phyloP scores from a whole-genome alignment of 208 protist species.

The Vickermania spadyakhi region DNA sequence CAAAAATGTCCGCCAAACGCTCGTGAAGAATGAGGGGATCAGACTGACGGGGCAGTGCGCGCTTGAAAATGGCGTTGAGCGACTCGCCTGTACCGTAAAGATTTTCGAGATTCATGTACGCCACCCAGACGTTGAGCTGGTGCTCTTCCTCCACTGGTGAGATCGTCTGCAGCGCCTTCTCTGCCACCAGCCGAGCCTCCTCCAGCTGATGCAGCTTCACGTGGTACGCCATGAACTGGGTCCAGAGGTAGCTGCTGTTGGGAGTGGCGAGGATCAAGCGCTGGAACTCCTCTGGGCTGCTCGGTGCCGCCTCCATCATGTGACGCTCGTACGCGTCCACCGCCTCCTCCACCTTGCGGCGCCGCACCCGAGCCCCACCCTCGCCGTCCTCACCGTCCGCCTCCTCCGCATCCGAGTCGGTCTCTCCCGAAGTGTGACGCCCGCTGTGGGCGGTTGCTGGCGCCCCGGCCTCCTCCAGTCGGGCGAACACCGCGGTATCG shows the following conservation, averaged over 20 bases:
- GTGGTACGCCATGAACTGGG: slow-evolving; percentile 90
- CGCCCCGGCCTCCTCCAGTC: slow-evolving; percentile 8
- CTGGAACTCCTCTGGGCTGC: slow-evolving; percentile 86
- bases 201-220: slow-evolving; percentile 79
- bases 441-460: slow-evolving; percentile 15
- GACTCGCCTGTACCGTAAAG: slow-evolving; percentile 86
- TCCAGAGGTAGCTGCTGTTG: slow-evolving; percentile 91
- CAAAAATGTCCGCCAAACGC: slow-evolving; percentile 81
- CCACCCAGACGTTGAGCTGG: slow-evolving; percentile 90
- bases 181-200: slow-evolving; percentile 80
- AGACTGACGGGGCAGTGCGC: slow-evolving; percentile 57
- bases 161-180: slow-evolving; percentile 88
- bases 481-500: slow-evolving; percentile 3
- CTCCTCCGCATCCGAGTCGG: slow-evolving; percentile 18
- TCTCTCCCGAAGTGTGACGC: slow-evolving; percentile 9
- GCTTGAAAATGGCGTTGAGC: slow-evolving; percentile 76
- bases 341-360: slow-evolving; percentile 64
- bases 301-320: slow-evolving; percentile 56
- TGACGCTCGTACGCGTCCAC: slow-evolving; percentile 82
- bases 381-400: slow-evolving; percentile 10
- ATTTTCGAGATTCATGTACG: slow-evolving; percentile 92
- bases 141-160: slow-evolving; percentile 74
- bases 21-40: slow-evolving; percentile 61
- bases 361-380: slow-evolving; percentile 24
- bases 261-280: slow-evolving; percentile 80